Evolutionary conservation across 305 asterid species (phyloP).

Genomic region (Solanum hybrid): DNA sequence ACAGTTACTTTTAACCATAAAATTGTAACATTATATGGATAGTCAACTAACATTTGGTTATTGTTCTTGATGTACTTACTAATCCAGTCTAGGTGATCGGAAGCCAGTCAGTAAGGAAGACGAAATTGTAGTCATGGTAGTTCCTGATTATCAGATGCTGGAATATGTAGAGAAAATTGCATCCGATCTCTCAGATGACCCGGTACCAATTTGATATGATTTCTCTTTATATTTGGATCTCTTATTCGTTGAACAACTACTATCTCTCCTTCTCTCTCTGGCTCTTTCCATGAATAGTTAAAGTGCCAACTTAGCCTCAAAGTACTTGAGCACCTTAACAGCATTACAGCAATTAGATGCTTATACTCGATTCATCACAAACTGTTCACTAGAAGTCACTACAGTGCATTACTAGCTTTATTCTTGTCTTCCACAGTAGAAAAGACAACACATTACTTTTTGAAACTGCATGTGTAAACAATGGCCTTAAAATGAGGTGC

Average conservation of each 20-base stretch:
- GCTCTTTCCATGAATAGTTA: background rate
- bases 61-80: constrained; percentile 7
- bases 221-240: background rate
- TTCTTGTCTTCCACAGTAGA: background rate
- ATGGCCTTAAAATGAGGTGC: background rate
- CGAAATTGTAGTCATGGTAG: constrained; percentile 83
- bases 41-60: background rate
- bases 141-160: constrained; percentile 97
- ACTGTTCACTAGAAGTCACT: background rate
- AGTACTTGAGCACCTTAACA: background rate
- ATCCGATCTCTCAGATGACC: constrained; percentile 67
- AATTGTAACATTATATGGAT: background rate
- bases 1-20: background rate
- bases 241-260: background rate
- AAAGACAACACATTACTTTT: background rate
- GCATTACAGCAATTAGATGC: background rate
- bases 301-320: background rate
- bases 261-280: background rate
- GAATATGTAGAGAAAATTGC: constrained; percentile 73
- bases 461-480: background rate
- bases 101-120: constrained; percentile 77
- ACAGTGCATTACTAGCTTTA: background rate
- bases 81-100: constrained; percentile 79
- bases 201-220: constrained; percentile 34
- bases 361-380: background rate